phyloP scores from a whole-genome alignment of 2,329 filamentous ascomycete species.

The Scedosporium boydii region DNA sequence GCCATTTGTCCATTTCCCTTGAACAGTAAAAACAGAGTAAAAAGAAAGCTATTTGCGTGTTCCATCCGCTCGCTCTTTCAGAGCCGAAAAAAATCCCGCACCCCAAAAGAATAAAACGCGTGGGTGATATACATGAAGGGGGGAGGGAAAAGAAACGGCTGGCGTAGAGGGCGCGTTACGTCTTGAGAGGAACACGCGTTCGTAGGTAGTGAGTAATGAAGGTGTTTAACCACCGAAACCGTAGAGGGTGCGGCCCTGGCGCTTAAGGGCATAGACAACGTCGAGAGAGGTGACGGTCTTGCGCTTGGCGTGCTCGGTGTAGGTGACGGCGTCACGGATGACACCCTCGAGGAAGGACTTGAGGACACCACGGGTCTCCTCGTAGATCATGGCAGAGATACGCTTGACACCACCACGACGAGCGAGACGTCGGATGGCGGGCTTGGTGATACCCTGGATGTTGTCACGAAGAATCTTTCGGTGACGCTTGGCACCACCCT shows the following conservation, averaged over 20 bases:
- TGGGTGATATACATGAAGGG: no score
- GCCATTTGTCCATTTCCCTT: not conserved
- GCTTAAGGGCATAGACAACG: constrained; percentile 59
- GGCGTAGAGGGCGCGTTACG: not conserved
- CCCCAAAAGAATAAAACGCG: not conserved
- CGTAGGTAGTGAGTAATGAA: not conserved
- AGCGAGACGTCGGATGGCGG: constrained; percentile 94
- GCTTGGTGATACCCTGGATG: constrained; percentile 99
- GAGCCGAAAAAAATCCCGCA: not conserved
- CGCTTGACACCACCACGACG: constrained; percentile 99
- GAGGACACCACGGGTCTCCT: constrained; percentile 67
- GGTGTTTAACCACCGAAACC: constrained; percentile 72
- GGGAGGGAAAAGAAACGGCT: not conserved
- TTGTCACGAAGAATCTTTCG: constrained; percentile 99
- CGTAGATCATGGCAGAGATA: constrained; percentile 93
- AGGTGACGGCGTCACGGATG: constrained; percentile 68
- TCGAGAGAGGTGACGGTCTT: constrained; percentile 68
- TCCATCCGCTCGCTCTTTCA: not conserved
- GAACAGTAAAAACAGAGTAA: not conserved
- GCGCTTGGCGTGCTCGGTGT: constrained; percentile 73
- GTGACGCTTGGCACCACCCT: constrained; percentile 97
- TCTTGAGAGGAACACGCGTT: not conserved
- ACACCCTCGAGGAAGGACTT: constrained; percentile 72
- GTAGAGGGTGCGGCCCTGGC: constrained; percentile 70
- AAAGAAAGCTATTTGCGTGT: not conserved